Conservation (phyloP, 345 rosid species). For the Nephelium lappaceum region DNA sequence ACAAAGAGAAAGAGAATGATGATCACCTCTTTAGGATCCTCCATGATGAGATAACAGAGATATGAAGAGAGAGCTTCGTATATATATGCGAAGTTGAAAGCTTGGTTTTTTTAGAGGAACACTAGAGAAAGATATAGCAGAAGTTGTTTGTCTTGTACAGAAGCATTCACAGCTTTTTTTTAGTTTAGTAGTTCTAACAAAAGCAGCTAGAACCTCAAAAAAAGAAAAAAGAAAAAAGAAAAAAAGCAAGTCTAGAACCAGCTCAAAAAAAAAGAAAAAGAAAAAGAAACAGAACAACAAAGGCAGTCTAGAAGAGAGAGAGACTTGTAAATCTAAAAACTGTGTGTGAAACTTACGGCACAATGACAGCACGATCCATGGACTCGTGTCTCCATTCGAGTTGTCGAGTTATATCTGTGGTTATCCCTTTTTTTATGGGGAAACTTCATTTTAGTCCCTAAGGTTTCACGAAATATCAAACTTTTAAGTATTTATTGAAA, state of each 20-base stretch:
- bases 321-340: background rate
- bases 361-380: constrained; percentile 15
- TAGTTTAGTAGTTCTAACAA: background rate
- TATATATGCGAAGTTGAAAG: background rate
- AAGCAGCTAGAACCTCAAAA: background rate
- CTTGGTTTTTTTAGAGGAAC: background rate
- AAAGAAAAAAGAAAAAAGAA: too few species aligned
- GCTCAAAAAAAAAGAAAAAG: too few species aligned
- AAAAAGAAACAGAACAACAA: too few species aligned
- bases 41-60: constrained; percentile 36
- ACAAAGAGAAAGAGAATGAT: background rate
- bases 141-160: background rate
- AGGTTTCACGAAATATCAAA: too few species aligned
- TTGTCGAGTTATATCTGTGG: too few species aligned
- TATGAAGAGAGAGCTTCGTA: background rate
- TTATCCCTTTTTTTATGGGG: too few species aligned
- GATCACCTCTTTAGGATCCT: constrained; percentile 62
- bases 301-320: background rate
- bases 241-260: too few species aligned
- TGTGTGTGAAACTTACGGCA: constrained; percentile 9
- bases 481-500: too few species aligned
- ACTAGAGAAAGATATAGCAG: background rate
- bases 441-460: too few species aligned
- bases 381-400: background rate
- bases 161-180: background rate